Base-by-base conservation (phyloP, 257 asterid species). In the Plantago ovata region DNA sequence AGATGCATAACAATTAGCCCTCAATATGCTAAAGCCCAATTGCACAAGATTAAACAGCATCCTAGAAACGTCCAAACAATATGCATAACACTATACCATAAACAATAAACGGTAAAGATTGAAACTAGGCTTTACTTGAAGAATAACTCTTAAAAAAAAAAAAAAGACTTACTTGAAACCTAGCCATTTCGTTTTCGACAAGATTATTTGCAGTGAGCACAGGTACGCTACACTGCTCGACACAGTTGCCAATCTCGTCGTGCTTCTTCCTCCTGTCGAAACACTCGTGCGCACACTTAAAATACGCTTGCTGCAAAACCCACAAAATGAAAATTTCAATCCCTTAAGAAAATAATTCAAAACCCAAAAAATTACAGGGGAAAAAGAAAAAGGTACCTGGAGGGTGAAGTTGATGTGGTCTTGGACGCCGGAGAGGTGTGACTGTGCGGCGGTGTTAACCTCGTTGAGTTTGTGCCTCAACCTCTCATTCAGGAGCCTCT, bases 351-450 rank as follows among this genome's bases (percentile, higher is more conserved):
- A 23, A n/a, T 22, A 28, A 22, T 1, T 7, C 23, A 12, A 22
- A 54, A 24, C 9, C 13, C 1, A 22, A 19, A 58, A 14, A 10
- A 13, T 7, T 13, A 42, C 10, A 0, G 46, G 0, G 11, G 24
- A 44, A 38, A 23, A 20, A 13, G 19, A 48, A 7, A 14, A 48
- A 22, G 14, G 52, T 42, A 91, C 96, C 94, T 92, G 98, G 42
- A 92, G 94, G 63, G 91, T 86, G 75, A 89, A 93, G 81, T 81
- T 80, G 70, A 93, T 82, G 78, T 93, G 98, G 74, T 93, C 95
- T 63, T 83, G 89, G 21, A 93, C 76, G 51, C 75, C 69, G 42
- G 97, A 70, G 68, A 93, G 85, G n/a, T 89, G 94, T 20, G 84
- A 78, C 68, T 93, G 87, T 18, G 94, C 96, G 59, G 91, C 85